Evolutionary conservation across 2,329 filamentous ascomycete genomes (phyloP).

Genomic region (Ustilaginoidea virens): DNA sequence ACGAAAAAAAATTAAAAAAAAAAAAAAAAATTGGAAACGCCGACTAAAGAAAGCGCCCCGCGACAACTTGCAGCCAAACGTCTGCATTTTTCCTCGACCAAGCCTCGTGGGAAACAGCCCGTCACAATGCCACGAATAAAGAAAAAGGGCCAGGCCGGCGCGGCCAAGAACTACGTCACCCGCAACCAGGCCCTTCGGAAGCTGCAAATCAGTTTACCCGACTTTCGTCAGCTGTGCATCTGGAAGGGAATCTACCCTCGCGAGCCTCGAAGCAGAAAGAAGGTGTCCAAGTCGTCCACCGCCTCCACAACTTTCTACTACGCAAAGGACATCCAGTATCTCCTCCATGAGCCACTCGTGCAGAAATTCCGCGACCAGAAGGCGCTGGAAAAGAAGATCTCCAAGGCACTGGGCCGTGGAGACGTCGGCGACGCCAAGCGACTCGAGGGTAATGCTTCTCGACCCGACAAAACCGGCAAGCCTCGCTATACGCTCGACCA

Average conservation of each 20-base stretch:
- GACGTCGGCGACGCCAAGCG: slow-evolving; percentile 80
- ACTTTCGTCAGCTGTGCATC: slow-evolving; percentile 96
- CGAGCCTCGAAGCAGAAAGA: slow-evolving; percentile 93
- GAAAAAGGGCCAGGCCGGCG: slow-evolving; percentile 84
- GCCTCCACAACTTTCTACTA: slow-evolving; percentile 85
- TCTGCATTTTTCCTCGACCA: slow-evolving; percentile 4
- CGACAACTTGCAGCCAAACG: slow-evolving; percentile 10
- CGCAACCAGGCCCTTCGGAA: slow-evolving; percentile 94
- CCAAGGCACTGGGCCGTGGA: slow-evolving; percentile 76
- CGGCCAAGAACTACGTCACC: slow-evolving; percentile 97
- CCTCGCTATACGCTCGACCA: slow-evolving; percentile 87
- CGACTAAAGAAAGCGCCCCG: slow-evolving; percentile 20
- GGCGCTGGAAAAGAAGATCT: slow-evolving; percentile 93
- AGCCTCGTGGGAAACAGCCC: slow-evolving; percentile 6
- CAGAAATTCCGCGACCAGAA: slow-evolving; percentile 96
- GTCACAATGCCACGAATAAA: slow-evolving; percentile 57
- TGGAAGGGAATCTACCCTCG: slow-evolving; percentile 99
- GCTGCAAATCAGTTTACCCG: slow-evolving; percentile 89
- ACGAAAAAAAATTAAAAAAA: slow-evolving; percentile 11
- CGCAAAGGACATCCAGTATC: slow-evolving; percentile 93
- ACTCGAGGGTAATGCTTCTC: slow-evolving; percentile 70
- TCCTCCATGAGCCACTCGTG: slow-evolving; percentile 88
- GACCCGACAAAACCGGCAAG: slow-evolving; percentile 81
- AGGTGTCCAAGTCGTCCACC: slow-evolving; percentile 81
- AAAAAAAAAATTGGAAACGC: slow-evolving; percentile 15